Evolutionary conservation across 2,329 filamentous ascomycete genomes (phyloP).

Genomic region (Fusarium citri): DNA sequence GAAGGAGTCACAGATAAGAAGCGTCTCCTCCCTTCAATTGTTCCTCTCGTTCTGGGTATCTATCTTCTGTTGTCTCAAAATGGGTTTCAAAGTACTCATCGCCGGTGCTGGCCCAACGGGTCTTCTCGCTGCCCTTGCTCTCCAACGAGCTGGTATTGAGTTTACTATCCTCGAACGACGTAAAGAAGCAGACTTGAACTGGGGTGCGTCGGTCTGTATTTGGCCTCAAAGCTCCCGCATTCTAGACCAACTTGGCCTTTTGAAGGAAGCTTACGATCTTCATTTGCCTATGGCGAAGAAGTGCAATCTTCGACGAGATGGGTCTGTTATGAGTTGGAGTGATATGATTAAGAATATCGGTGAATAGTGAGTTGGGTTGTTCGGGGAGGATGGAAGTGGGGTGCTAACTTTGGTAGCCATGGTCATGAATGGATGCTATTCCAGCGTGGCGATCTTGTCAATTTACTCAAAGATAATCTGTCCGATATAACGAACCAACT

Average conservation of each 20-base stretch:
- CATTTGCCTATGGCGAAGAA: constrained; percentile 24
- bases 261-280: background rate
- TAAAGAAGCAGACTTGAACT: constrained; percentile 20
- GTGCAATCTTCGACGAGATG: constrained; percentile 24
- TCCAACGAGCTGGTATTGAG: constrained; percentile 16
- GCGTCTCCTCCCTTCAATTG: background rate
- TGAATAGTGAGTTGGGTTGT: constrained; percentile 18
- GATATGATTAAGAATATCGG: constrained; percentile 29
- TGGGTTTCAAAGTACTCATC: constrained; percentile 28
- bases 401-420: background rate
- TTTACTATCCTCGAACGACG: constrained; percentile 20
- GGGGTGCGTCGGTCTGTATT: constrained; percentile 23
- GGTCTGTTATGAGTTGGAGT: constrained; percentile 23
- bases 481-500: constrained; percentile 7
- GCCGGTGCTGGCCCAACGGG: constrained; percentile 19
- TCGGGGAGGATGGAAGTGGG: no score
- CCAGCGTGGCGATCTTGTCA: constrained; percentile 26
- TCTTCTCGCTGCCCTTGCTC: constrained; percentile 13
- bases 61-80: background rate
- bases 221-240: constrained; percentile 28
- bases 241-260: constrained; percentile 21
- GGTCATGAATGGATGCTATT: constrained; percentile 39
- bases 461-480: constrained; percentile 24
- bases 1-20: background rate
- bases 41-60: no score